phyloP scores from a whole-genome alignment of 2,329 filamentous ascomycete species.

The Colletotrichum tamarilloi region DNA sequence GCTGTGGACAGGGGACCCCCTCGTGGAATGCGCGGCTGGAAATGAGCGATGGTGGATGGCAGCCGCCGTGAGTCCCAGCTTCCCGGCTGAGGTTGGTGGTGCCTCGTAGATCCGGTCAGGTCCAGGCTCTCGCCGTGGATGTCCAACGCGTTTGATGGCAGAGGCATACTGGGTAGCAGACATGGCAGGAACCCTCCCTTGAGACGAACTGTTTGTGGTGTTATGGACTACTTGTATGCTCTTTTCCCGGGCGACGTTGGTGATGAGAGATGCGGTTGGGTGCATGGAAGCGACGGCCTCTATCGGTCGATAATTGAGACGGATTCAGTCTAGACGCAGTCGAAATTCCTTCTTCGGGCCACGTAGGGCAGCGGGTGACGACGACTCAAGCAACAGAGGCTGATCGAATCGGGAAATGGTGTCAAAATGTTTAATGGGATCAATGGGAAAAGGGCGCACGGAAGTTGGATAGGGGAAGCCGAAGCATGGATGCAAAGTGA shows the following conservation, averaged over 20 bases:
- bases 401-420: constrained; percentile 1
- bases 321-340: not conserved
- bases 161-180: too few species aligned
- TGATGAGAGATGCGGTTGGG: not conserved
- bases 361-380: not conserved
- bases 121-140: constrained; percentile 3
- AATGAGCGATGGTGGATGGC: constrained; percentile 1
- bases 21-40: constrained; percentile 17
- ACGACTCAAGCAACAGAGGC: constrained; percentile 6
- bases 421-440: constrained; percentile 10
- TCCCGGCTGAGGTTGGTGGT: not conserved
- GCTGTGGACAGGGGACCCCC: constrained; percentile 19
- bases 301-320: constrained; percentile 3
- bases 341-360: constrained; percentile 10
- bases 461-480: not conserved
- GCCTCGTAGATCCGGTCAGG: constrained; percentile 18
- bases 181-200: not conserved
- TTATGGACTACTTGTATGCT: not conserved
- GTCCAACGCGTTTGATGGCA: not conserved
- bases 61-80: not conserved
- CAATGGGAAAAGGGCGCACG: not conserved
- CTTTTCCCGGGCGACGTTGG: not conserved
- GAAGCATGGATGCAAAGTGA: not conserved
- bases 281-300: constrained; percentile 2
- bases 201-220: not conserved